Percentiles rank a stretch among this genome's conserved stretches.
Conservation (phyloP, 176 grass and related monocot genomes). For the Ensete ventricosum region DNA sequence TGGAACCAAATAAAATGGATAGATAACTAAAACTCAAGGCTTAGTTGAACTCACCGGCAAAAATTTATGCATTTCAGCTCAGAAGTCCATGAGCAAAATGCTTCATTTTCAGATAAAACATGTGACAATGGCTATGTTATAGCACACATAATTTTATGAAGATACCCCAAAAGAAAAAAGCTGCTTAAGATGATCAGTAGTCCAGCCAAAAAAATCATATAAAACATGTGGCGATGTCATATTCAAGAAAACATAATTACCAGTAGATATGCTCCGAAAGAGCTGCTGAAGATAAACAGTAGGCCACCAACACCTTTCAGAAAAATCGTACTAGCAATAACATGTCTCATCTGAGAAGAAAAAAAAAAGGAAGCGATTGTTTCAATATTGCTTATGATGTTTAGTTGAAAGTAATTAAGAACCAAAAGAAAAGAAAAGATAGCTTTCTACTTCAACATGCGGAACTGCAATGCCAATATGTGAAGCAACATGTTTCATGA, state of each 20-base stretch:
- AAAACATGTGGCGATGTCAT: too few relatives aligned
- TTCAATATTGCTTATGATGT: background rate
- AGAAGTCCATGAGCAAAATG: too few relatives aligned
- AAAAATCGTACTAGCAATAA: constrained; percentile 55
- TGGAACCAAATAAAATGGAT: too few relatives aligned
- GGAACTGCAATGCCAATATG: constrained; percentile 63
- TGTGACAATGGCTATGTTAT: too few relatives aligned
- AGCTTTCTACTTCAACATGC: constrained; percentile 47
- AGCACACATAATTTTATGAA: too few relatives aligned
- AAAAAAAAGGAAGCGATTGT: constrained; percentile 11
- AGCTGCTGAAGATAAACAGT: constrained; percentile 80
- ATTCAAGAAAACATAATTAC: constrained; percentile 21
- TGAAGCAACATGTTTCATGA: constrained; percentile 48
- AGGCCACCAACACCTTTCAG: constrained; percentile 85
- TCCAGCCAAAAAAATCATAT: too few relatives aligned
- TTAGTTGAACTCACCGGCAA: too few relatives aligned
- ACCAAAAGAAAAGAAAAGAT: background rate
- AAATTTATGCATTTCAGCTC: too few relatives aligned
- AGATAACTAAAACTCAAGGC: too few relatives aligned
- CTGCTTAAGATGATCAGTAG: too few relatives aligned
- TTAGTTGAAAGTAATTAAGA: background rate
- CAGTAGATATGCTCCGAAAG: constrained; percentile 77
- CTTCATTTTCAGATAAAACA: too few relatives aligned
- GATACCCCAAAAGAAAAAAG: too few relatives aligned
- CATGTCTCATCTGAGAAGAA: constrained; percentile 65